phyloP scores from a whole-genome alignment of 257 asterid species.

The Eucommia ulmoides region DNA sequence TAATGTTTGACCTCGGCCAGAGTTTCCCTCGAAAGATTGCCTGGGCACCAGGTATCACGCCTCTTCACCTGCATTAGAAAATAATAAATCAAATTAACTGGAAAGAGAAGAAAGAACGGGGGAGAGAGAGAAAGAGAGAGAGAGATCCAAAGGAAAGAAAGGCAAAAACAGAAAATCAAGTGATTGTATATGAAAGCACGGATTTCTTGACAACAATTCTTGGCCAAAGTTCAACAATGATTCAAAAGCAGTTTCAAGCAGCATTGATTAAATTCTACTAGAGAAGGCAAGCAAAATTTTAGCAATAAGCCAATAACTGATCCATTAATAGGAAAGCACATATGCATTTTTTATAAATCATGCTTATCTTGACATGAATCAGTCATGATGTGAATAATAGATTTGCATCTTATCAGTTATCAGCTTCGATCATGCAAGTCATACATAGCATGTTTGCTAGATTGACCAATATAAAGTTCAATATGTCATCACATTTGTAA shows the following conservation, averaged over 20 bases:
- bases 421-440: no score
- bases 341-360: background rate
- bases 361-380: background rate
- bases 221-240: background rate
- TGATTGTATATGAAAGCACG: background rate
- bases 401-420: no score
- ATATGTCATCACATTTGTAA: no score
- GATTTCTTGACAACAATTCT: background rate
- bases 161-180: background rate
- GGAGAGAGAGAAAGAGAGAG: conserved; percentile 7
- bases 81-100: no score
- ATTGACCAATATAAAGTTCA: no score
- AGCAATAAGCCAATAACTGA: background rate
- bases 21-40: conserved; percentile 42
- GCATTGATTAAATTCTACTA: no score
- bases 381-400: background rate
- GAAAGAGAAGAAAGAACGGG: no score
- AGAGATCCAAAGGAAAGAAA: conserved; percentile 5
- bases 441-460: no score
- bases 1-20: conserved; percentile 40
- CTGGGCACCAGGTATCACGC: conserved; percentile 98
- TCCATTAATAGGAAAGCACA: background rate
- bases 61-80: conserved; percentile 52
- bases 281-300: background rate
- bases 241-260: background rate